Conservation (phyloP, 495 filamentous ascomycete genomes). For the Lophium mytilinum region DNA sequence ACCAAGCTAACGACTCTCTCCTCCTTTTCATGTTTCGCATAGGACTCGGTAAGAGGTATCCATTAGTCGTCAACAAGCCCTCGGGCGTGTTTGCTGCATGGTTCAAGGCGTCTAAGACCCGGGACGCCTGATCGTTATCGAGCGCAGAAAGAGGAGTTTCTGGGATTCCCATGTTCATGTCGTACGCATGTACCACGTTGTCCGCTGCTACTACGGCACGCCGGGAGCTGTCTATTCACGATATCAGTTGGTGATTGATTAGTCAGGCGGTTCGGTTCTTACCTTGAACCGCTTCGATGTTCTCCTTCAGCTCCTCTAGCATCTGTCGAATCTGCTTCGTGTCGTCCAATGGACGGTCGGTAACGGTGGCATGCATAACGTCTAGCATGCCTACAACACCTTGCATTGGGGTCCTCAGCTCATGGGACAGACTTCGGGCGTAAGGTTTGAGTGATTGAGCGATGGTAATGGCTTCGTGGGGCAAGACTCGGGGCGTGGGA, state of each 20-base stretch:
- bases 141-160: slow-evolving; percentile 36
- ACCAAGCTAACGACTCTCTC: slow-evolving; percentile 17
- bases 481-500: slow-evolving; percentile 37
- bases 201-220: slow-evolving; percentile 74
- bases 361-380: slow-evolving; percentile 73
- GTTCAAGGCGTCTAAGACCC: slow-evolving; percentile 14
- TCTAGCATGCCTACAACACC: slow-evolving; percentile 80
- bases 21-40: slow-evolving; percentile 26
- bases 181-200: slow-evolving; percentile 82
- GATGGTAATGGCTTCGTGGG: slow-evolving; percentile 43
- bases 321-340: slow-evolving; percentile 45
- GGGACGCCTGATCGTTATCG: slow-evolving; percentile 28
- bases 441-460: slow-evolving; percentile 68
- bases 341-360: slow-evolving; percentile 57
- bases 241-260: background rate
- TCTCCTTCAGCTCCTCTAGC: slow-evolving; percentile 58
- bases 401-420: slow-evolving; percentile 77
- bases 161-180: slow-evolving; percentile 75
- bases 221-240: slow-evolving; percentile 57
- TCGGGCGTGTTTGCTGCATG: background rate
- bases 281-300: slow-evolving; percentile 73
- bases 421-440: slow-evolving; percentile 70
- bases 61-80: slow-evolving; percentile 30
- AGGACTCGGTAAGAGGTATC: slow-evolving; percentile 20
- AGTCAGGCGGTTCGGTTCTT: slow-evolving; percentile 1